These are phyloP conservation scores for Leptographium wingfieldii DNA, from an alignment of 2,329 filamentous ascomycete species.

Conservation along the genomic window DNA sequence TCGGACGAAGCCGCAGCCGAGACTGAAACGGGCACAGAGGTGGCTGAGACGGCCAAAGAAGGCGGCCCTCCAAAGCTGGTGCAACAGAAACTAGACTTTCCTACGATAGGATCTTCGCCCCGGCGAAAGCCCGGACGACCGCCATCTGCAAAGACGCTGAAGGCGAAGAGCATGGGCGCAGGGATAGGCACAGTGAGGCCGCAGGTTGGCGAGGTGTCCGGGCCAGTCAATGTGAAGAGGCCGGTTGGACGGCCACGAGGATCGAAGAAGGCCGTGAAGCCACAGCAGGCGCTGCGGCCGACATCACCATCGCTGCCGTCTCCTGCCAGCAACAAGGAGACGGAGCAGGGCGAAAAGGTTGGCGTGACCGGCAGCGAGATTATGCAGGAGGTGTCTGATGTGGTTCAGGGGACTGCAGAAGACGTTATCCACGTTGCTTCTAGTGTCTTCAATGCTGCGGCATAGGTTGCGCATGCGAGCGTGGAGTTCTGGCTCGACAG, in stretches of 20 bases:
- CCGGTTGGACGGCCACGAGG: neutral
- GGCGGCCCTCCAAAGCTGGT: neutral
- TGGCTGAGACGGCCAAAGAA: neutral
- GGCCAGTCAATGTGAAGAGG: neutral
- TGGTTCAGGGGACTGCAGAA: neutral
- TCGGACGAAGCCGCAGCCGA: neutral
- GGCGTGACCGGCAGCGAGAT: neutral
- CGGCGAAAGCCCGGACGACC: neutral
- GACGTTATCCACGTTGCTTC: neutral
- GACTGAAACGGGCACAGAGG: neutral
- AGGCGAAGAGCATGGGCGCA: neutral
- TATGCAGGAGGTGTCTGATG: neutral
- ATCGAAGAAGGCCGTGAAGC: neutral
- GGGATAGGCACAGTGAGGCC: neutral
- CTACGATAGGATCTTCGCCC: neutral
- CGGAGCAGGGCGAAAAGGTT: no score
- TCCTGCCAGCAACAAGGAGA: no score
- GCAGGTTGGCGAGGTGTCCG: no score
- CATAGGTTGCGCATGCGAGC: neutral
- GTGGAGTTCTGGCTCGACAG: neutral
- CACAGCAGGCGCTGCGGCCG: neutral
- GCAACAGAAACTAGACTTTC: constrained; percentile 1
- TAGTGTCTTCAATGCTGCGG: no score
- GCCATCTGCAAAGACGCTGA: neutral
- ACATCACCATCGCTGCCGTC: no score